These are phyloP conservation scores for Debaryomyces hansenii DNA, from an alignment of 805 yeast species.

Conservation along the genomic window DNA sequence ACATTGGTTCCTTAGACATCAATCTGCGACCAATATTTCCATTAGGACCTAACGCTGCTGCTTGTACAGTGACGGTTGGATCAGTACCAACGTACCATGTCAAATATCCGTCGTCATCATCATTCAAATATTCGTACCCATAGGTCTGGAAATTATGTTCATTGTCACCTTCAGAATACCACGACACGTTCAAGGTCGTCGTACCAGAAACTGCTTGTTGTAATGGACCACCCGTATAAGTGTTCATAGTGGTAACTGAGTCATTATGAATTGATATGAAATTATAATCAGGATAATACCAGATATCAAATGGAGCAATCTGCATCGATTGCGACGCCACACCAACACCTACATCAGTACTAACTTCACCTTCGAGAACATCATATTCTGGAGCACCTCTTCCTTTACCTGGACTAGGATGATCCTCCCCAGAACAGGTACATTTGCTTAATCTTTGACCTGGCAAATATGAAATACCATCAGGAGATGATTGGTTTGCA, in stretches of 20 bases:
- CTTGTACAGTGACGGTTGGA: constrained; percentile 43
- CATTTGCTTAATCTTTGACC: constrained; percentile 35
- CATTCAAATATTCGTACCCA: constrained; percentile 39
- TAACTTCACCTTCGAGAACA: constrained; percentile 48
- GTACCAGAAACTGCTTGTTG: constrained; percentile 89
- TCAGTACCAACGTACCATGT: constrained; percentile 18
- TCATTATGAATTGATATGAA: constrained; percentile 69
- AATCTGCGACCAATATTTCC: constrained; percentile 83
- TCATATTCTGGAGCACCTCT: constrained; percentile 39
- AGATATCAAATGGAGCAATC: constrained; percentile 91
- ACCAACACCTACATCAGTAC: constrained; percentile 58
- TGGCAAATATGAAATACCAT: constrained; percentile 39
- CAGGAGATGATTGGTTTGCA: constrained; percentile 38
- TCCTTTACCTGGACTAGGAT: constrained; percentile 36
- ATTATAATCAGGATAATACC: constrained; percentile 89
- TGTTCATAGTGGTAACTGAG: constrained; percentile 75
- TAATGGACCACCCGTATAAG: constrained; percentile 86
- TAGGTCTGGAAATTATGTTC: constrained; percentile 61
- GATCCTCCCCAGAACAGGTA: constrained; percentile 36
- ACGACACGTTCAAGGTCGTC: constrained; percentile 69
- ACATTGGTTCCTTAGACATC: constrained; percentile 87
- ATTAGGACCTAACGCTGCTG: constrained; percentile 43
- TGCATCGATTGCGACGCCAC: constrained; percentile 88
- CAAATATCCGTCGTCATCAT: constrained; percentile 13
- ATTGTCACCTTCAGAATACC: constrained; percentile 71